A percentile compares a stretch with the other conserved stretches of the same genome.
Conservation (phyloP, 1,139 yeast genomes). For the Zygoascus sp. region DNA sequence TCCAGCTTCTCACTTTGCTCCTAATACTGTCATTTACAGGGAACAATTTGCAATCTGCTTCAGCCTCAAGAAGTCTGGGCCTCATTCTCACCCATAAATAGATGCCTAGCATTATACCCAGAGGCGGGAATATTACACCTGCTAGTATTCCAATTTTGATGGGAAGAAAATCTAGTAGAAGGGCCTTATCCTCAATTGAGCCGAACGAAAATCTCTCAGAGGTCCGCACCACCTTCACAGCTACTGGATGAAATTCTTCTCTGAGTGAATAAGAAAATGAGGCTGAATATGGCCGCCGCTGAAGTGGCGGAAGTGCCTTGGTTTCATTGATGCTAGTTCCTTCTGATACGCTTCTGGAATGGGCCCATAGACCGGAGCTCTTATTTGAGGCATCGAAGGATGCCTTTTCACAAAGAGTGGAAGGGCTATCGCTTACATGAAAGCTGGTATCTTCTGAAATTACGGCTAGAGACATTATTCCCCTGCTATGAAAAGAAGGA, state of each 20-base stretch:
- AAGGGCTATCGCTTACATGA: not conserved
- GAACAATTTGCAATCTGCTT: not conserved
- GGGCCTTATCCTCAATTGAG: not conserved
- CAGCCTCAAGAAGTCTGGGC: not conserved
- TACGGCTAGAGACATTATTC: not conserved
- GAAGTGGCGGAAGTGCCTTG: not conserved
- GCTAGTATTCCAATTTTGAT: not conserved
- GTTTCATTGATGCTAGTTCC: conserved; percentile 3
- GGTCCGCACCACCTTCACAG: not conserved
- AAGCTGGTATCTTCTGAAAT: not conserved
- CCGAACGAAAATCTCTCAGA: not conserved
- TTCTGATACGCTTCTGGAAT: not conserved
- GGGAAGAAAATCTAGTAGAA: not conserved
- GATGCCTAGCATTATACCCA: not conserved
- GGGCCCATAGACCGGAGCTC: not conserved
- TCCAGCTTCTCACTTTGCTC: not conserved
- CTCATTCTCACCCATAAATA: not conserved
- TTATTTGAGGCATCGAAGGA: not conserved
- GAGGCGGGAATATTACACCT: not conserved
- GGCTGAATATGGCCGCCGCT: not conserved
- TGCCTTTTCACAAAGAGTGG: not conserved
- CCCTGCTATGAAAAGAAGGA: not conserved
- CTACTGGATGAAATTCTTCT: not conserved
- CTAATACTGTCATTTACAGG: not conserved
- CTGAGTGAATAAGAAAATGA: not conserved